Evolutionary conservation across 148 eudicot species (phyloP).

Genomic region (Chenopodium formosanum): DNA sequence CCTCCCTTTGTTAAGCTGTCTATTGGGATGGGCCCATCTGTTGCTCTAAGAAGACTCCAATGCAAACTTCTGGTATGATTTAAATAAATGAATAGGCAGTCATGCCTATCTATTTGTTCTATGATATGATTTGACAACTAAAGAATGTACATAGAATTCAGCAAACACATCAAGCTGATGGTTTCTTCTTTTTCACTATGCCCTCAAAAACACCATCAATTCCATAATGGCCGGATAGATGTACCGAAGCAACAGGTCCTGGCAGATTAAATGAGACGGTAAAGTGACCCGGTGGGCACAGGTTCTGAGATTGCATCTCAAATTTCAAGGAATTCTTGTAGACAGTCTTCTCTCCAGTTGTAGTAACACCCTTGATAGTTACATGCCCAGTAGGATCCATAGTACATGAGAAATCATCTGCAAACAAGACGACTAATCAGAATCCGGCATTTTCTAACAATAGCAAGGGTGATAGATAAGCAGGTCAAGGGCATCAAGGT

Average conservation of each 20-base stretch:
- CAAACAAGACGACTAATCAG: slow-evolving; percentile 23
- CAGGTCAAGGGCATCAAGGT: neutral
- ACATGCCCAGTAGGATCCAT: slow-evolving; percentile 50
- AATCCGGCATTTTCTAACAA: neutral
- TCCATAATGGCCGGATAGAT: slow-evolving; percentile 36
- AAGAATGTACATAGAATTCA: slow-evolving; percentile 3
- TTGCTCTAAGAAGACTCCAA: neutral
- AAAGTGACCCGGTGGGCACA: slow-evolving; percentile 65
- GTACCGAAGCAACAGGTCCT: slow-evolving; percentile 55
- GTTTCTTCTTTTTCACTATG: slow-evolving; percentile 30
- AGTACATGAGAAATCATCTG: slow-evolving; percentile 51
- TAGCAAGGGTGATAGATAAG: neutral
- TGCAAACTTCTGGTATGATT: neutral
- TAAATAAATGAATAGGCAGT: neutral
- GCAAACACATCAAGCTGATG: neutral
- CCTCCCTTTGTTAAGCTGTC: neutral
- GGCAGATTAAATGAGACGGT: slow-evolving; percentile 60
- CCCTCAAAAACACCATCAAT: slow-evolving; percentile 68
- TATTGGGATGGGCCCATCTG: neutral
- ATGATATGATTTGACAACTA: slow-evolving; percentile 4
- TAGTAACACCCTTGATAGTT: slow-evolving; percentile 46
- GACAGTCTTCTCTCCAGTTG: slow-evolving; percentile 60
- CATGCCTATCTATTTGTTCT: neutral
- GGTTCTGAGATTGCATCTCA: slow-evolving; percentile 62
- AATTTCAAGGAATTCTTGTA: slow-evolving; percentile 42